Evolutionary conservation across 352 stramenopile species (phyloP).

Genomic region (Phytophthora boehmeriae): DNA sequence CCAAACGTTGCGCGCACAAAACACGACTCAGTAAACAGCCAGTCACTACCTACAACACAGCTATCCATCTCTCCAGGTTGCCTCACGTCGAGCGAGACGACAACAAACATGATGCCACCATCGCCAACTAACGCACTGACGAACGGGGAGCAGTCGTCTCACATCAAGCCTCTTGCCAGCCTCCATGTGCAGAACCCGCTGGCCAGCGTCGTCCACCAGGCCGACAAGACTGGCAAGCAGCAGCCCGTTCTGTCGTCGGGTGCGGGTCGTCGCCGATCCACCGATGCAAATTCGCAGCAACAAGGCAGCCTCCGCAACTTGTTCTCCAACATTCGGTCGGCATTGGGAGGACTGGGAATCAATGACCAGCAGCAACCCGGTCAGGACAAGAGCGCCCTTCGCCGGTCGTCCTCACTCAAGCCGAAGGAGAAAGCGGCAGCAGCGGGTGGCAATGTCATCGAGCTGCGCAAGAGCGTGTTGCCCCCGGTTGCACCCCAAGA

Average conservation of each 20-base stretch:
- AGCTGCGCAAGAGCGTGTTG: conserved; percentile 67
- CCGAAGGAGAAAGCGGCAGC: conserved; percentile 19
- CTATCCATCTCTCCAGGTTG: background rate
- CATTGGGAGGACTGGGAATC: conserved; percentile 40
- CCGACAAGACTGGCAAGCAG: conserved; percentile 70
- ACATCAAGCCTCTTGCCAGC: conserved; percentile 45
- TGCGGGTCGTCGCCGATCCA: conserved; percentile 37
- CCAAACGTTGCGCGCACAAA: background rate
- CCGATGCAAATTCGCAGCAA: conserved; percentile 16
- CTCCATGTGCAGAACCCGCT: conserved; percentile 48
- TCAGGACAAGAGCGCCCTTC: conserved; percentile 32
- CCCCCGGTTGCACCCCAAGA: conserved; percentile 49
- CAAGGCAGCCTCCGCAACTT: conserved; percentile 66
- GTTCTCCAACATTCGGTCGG: conserved; percentile 75
- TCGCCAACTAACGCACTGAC: conserved; percentile 40
- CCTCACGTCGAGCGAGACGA: conserved; percentile 4
- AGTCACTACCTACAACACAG: background rate
- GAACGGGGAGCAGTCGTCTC: conserved; percentile 37
- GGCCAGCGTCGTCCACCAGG: conserved; percentile 72
- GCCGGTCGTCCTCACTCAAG: conserved; percentile 28
- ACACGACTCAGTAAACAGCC: background rate
- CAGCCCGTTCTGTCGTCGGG: conserved; percentile 26
- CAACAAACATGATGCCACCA: conserved; percentile 21
- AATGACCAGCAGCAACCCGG: conserved; percentile 61
- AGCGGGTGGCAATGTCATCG: conserved; percentile 39